Evolutionary conservation across 2,329 filamentous ascomycete genomes (phyloP).

Genomic region (Sodiomyces alkalinus): DNA sequence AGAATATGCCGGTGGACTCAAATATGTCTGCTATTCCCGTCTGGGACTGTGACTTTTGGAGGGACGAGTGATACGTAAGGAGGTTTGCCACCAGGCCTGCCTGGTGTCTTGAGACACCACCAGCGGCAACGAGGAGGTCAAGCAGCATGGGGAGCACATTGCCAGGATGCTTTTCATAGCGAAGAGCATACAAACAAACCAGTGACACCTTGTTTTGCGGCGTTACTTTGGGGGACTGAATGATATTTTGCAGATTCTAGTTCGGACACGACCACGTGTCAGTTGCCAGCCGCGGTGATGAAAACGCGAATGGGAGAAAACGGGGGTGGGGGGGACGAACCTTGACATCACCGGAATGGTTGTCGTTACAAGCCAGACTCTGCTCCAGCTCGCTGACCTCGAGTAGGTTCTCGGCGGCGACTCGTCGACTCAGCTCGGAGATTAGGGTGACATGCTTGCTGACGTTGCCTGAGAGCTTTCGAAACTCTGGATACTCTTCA

Average conservation of each 20-base stretch:
- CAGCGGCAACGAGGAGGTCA: conserved; percentile 72
- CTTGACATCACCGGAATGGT: conserved; percentile 82
- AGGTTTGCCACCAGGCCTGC: conserved; percentile 72
- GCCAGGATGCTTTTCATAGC: conserved; percentile 75
- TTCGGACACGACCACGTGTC: too few relatives aligned
- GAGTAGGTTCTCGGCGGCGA: conserved; percentile 73
- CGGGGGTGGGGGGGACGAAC: conserved; percentile 32
- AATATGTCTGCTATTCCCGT: conserved; percentile 84
- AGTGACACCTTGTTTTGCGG: conserved; percentile 74
- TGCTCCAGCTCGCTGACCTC: conserved; percentile 97
- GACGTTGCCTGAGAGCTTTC: conserved; percentile 91
- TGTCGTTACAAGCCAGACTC: conserved; percentile 92
- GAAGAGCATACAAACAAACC: conserved; percentile 85
- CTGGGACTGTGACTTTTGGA: conserved; percentile 62
- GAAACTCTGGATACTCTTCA: conserved; percentile 95
- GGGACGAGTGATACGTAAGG: conserved; percentile 69
- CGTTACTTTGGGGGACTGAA: conserved; percentile 64
- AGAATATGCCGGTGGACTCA: conserved; percentile 81
- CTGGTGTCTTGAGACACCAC: conserved; percentile 60
- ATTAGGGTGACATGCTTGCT: conserved; percentile 97
- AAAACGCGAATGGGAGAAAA: too few relatives aligned
- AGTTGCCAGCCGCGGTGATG: too few relatives aligned
- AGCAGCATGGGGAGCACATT: conserved; percentile 74
- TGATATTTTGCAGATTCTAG: conserved; percentile 70
- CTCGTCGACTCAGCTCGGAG: conserved; percentile 77